Evolutionary conservation across 2,329 filamentous ascomycete species (phyloP).

Genomic region (Tolypocladium album): DNA sequence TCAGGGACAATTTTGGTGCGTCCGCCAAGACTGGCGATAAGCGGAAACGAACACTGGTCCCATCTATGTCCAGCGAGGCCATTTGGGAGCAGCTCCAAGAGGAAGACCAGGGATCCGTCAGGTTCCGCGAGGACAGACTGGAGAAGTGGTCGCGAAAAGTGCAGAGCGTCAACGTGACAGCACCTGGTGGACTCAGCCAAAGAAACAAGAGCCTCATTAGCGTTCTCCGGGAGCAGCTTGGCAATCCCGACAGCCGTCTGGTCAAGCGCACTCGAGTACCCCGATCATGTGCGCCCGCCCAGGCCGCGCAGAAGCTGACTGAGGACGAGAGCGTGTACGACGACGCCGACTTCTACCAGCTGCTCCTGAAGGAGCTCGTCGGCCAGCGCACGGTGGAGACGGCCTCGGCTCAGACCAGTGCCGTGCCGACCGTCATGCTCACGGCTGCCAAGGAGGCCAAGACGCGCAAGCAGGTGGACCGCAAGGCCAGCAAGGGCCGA

Average conservation of each 20-base stretch:
- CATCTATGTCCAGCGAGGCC: conserved; percentile 47
- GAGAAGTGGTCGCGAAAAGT: conserved; percentile 83
- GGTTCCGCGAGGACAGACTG: conserved; percentile 59
- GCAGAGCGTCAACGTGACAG: conserved; percentile 32
- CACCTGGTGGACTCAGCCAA: conserved; percentile 14
- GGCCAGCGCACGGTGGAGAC: conserved; percentile 73
- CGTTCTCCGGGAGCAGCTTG: conserved; percentile 58
- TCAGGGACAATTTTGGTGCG: conserved; percentile 51
- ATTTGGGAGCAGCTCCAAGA: conserved; percentile 64
- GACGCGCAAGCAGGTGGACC: conserved; percentile 75
- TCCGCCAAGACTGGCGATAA: conserved; percentile 45
- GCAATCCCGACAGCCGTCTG: conserved; percentile 50
- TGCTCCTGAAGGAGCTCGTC: conserved; percentile 84
- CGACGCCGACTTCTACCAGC: conserved; percentile 89
- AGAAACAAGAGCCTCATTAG: conserved; percentile 42
- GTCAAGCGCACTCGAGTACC: conserved; percentile 59
- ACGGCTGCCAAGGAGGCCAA: conserved; percentile 67
- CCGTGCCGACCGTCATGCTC: conserved; percentile 47
- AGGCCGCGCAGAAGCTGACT: conserved; percentile 45
- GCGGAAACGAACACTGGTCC: conserved; percentile 43
- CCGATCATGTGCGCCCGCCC: conserved; percentile 65
- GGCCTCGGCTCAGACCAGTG: conserved; percentile 33
- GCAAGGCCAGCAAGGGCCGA: conserved; percentile 87
- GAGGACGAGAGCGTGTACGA: conserved; percentile 67
- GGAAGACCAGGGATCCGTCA: conserved; percentile 48